These are phyloP conservation scores for Trametes elegans DNA, from an alignment of 768 basidiomycete species.

Conservation along the genomic window DNA sequence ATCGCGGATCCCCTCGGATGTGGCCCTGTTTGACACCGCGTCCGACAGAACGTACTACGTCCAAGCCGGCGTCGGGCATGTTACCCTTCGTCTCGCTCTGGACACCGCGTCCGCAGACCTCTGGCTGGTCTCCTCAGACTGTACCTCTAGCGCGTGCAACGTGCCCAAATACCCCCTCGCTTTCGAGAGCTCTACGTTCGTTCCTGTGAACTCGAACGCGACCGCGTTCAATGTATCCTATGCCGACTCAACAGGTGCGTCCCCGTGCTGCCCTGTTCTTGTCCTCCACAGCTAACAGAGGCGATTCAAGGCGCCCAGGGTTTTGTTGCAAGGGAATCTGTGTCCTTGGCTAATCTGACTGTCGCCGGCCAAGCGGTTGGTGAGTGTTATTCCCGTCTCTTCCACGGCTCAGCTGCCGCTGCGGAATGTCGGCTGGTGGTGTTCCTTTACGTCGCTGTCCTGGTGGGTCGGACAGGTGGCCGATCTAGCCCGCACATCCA, in stretches of 20 bases:
- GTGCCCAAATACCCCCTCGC: slow-evolving; percentile 70
- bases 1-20: no score
- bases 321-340: slow-evolving; percentile 65
- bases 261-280: neutral
- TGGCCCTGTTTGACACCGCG: no score
- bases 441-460: no score
- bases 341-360: slow-evolving; percentile 60
- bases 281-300: neutral
- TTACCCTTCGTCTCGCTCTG: slow-evolving; percentile 65
- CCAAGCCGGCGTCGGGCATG: slow-evolving; percentile 55
- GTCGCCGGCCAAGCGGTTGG: slow-evolving; percentile 65
- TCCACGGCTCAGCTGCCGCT: neutral
- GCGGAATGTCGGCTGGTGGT: slow-evolving; percentile 5
- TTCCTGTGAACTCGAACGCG: slow-evolving; percentile 55
- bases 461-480: no score
- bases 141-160: slow-evolving; percentile 53
- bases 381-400: slow-evolving; percentile 31
- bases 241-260: slow-evolving; percentile 67
- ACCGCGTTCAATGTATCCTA: slow-evolving; percentile 62
- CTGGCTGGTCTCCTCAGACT: slow-evolving; percentile 68
- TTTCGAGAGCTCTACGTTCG: slow-evolving; percentile 66
- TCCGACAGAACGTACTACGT: slow-evolving; percentile 74
- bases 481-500: no score
- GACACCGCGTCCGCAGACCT: slow-evolving; percentile 76
- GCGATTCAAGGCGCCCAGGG: slow-evolving; percentile 54